These are phyloP conservation scores for Punica granatum DNA, from an alignment of 345 rosid genomes.

Conservation along the genomic window DNA sequence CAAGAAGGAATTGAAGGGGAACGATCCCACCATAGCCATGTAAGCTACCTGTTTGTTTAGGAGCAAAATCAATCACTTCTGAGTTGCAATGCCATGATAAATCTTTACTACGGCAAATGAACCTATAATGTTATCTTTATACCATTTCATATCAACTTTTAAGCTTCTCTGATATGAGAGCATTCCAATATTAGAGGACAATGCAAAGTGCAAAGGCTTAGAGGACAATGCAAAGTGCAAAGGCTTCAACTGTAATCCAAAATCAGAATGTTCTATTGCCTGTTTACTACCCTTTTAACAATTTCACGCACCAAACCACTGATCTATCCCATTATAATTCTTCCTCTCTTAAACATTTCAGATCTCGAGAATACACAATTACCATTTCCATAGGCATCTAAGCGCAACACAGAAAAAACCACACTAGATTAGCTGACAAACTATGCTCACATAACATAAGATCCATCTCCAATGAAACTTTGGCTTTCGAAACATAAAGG, in stretches of 20 bases:
- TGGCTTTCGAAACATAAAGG: no score
- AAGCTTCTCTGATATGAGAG: not conserved
- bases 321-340: no score
- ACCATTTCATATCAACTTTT: not conserved
- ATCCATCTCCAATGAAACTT: no score
- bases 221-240: not conserved
- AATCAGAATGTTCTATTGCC: no score
- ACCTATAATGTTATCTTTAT: not conserved
- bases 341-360: no score
- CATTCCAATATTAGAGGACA: not conserved
- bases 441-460: no score
- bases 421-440: no score
- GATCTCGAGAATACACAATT: conserved; percentile 66
- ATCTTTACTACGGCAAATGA: not conserved
- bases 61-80: not conserved
- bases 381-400: conserved; percentile 18
- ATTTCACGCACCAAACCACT: no score
- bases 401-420: no score
- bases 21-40: conserved; percentile 95
- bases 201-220: not conserved
- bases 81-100: not conserved
- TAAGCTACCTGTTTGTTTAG: conserved; percentile 70
- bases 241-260: no score
- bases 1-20: conserved; percentile 98
- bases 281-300: no score